These are phyloP conservation scores for Pulveroboletus sp. DNA, from an alignment of 768 basidiomycete species.

Conservation along the genomic window DNA sequence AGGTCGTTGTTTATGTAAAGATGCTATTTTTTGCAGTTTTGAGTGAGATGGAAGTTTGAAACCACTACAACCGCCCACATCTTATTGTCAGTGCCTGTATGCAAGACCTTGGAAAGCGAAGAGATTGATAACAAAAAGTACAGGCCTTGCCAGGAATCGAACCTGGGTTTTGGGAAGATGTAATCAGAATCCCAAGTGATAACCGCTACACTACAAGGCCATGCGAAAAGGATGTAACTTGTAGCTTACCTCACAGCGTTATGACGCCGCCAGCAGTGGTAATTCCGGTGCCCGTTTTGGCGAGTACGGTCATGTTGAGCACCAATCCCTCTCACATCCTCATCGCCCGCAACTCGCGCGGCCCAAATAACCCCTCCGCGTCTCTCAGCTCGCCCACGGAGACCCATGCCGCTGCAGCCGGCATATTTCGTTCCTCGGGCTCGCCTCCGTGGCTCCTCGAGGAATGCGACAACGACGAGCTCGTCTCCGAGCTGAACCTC, in stretches of 20 bases:
- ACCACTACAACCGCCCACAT: background rate
- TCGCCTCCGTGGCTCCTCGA: slow-evolving; percentile 80
- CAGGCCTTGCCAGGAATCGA: slow-evolving; percentile 30
- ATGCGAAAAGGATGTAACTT: background rate
- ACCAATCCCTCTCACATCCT: slow-evolving; percentile 80
- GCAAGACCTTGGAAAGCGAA: no score
- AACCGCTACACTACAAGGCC: slow-evolving; percentile 38
- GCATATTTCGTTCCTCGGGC: slow-evolving; percentile 77
- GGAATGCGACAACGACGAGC: slow-evolving; percentile 66
- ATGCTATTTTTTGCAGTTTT: no score
- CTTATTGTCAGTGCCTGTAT: no score
- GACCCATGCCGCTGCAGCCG: slow-evolving; percentile 82
- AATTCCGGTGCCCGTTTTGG: background rate
- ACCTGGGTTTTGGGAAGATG: slow-evolving; percentile 31
- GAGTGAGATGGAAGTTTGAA: background rate
- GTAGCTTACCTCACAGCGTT: no score
- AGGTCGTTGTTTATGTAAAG: no score
- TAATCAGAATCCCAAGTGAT: slow-evolving; percentile 38
- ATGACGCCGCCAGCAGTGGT: no score
- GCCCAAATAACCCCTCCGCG: slow-evolving; percentile 70
- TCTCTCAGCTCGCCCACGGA: slow-evolving; percentile 82
- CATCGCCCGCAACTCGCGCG: slow-evolving; percentile 81
- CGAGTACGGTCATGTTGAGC: slow-evolving; percentile 14
- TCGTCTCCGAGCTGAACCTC: slow-evolving; percentile 63
- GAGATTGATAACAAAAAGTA: background rate